Conservation (phyloP, 1,284 basidiomycete genomes). For the Porodaedalea pini region DNA sequence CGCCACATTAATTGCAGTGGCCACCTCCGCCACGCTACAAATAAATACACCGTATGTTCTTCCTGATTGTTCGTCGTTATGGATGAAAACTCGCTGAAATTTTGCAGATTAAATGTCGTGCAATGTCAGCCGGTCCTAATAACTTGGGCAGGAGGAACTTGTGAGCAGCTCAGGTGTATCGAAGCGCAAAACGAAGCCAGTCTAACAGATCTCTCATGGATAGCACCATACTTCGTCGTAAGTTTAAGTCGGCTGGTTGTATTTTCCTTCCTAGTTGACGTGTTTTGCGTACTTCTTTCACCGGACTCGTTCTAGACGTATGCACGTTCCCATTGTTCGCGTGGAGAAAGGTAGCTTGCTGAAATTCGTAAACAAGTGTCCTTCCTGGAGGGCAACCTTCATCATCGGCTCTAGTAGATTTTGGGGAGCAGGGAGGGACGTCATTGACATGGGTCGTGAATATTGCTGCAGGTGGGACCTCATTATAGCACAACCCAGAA, state of each 20-base stretch:
- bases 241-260: slow-evolving; percentile 3
- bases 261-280: neutral
- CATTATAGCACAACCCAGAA: too few species aligned
- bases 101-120: too few species aligned
- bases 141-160: slow-evolving; percentile 45
- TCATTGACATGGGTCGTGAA: slow-evolving; percentile 46
- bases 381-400: slow-evolving; percentile 38
- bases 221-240: slow-evolving; percentile 23
- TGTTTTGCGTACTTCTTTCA: neutral
- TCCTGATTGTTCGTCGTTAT: too few species aligned
- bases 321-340: neutral
- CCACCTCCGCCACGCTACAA: too few species aligned
- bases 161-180: slow-evolving; percentile 37
- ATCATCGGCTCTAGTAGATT: slow-evolving; percentile 36
- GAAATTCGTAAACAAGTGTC: slow-evolving; percentile 34
- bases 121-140: slow-evolving; percentile 50
- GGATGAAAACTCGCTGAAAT: too few species aligned
- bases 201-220: neutral
- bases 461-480: slow-evolving; percentile 34
- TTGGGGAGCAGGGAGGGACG: slow-evolving; percentile 34
- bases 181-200: neutral
- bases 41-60: too few species aligned
- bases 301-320: slow-evolving; percentile 30
- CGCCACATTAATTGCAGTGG: too few species aligned
- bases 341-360: neutral